These are phyloP conservation scores for Camellia japonica DNA, from an alignment of 148 eudicot species.

Conservation along the genomic window DNA sequence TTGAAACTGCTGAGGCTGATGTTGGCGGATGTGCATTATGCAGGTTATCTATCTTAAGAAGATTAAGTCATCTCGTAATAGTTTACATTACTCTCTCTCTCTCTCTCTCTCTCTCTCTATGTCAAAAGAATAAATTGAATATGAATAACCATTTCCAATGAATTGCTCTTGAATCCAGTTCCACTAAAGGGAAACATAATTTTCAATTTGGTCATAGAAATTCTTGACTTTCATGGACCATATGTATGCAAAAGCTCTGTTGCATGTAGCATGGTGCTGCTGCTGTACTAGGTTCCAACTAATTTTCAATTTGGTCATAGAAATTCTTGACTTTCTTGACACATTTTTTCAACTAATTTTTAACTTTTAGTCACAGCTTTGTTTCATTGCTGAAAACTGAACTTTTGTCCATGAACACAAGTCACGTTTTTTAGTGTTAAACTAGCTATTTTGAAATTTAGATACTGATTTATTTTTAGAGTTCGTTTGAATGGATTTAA, in stretches of 20 bases:
- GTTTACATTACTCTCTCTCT: not conserved
- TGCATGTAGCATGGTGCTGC: conserved; percentile 9
- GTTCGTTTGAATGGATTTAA: too few species aligned
- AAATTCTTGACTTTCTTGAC: too few species aligned
- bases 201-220: not conserved
- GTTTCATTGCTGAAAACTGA: too few species aligned
- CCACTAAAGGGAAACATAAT: not conserved
- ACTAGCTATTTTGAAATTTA: too few species aligned
- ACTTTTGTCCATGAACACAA: too few species aligned
- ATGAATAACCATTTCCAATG: not conserved
- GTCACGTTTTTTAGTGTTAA: too few species aligned
- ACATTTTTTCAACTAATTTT: too few species aligned
- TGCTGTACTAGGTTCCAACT: not conserved
- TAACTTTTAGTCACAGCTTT: too few species aligned
- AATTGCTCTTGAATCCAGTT: not conserved
- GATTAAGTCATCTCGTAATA: conserved; percentile 1
- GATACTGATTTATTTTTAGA: too few species aligned
- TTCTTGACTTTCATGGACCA: not conserved
- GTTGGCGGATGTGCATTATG: conserved; percentile 59
- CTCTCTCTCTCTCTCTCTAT: too few species aligned
- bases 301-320: too few species aligned
- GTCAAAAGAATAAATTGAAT: not conserved
- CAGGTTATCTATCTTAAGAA: conserved; percentile 40
- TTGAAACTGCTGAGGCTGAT: conserved; percentile 42
- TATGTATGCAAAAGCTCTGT: not conserved